Evolutionary conservation across 1,284 basidiomycete genomes (phyloP), one percentile per base, ranked within the genome.

Genomic region (Coniferiporia sulphurascens): DNA sequence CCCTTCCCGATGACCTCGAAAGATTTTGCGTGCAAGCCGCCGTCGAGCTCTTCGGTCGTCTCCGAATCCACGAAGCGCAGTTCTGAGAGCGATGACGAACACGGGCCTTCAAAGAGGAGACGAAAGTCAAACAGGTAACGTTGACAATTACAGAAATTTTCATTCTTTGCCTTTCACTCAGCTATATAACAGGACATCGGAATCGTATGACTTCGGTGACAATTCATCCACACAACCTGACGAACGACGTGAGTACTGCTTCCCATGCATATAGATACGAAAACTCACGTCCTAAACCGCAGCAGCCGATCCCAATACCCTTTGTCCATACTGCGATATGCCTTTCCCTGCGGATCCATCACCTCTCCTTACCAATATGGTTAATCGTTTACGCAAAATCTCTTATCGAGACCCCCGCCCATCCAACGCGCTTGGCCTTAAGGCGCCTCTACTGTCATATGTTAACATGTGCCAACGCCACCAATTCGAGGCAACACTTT

Each of bases 281-380:
- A 48, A n/a, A 48, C 49, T 41, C 19, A 35, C 34, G 8, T 55
- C 7, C n/a, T 19, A 15, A 6, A 34, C 34, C 27, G 22, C 22
- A 9, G 3, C 19, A 36, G 70, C 77, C 15, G 88, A 91, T 64
- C 87, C 87, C 6, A 76, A 75, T 4, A 83, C 76, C 0, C 71
- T 91, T 1, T 93, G 90, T 66, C 89, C 89, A 0, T 93, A 85
- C 70, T 93, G 89, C 63, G 89, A 93, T 65, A 78, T 81, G 36
- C 77, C 72, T 0, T 76, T 91, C 6, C 91, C 89, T 2, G 61
- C 74, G 1, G 72, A 76, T 2, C 86, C 86, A 2, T 88, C 89
- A 0, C 79, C 83, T 1, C 71, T 78, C 32, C 74, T 92, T n/a
- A 65, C 67, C 13, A 71, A 73, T 3, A 75, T 92, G n/a, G 75